Conservation (phyloP, 2,329 filamentous ascomycete species). For the Pestalotiopsis sp. region DNA sequence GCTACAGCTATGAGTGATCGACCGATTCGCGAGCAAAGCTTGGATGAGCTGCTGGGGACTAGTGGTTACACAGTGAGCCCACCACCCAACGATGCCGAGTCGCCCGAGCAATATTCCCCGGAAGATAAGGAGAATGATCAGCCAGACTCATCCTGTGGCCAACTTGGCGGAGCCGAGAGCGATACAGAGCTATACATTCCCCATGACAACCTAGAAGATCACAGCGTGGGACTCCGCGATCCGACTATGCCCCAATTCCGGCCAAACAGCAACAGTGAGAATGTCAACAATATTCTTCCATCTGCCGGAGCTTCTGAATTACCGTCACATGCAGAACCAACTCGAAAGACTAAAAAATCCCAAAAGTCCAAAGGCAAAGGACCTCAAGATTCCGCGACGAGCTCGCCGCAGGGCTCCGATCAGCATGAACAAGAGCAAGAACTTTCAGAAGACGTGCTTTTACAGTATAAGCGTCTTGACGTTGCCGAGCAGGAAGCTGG, state of each 20-base stretch:
- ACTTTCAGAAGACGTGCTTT: slow-evolving; percentile 37
- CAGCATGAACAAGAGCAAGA: neutral
- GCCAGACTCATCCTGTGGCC: slow-evolving; percentile 11
- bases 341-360: neutral
- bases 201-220: neutral
- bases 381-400: slow-evolving; percentile 11
- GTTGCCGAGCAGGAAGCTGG: slow-evolving; percentile 68
- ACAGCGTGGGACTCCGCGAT: slow-evolving; percentile 43
- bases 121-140: slow-evolving; percentile 14
- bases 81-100: slow-evolving; percentile 18
- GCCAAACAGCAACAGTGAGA: slow-evolving; percentile 47
- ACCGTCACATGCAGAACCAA: neutral
- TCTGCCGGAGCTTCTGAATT: neutral
- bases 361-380: neutral
- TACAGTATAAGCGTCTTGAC: slow-evolving; percentile 59
- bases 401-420: neutral
- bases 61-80: slow-evolving; percentile 46
- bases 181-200: neutral
- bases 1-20: slow-evolving; percentile 14
- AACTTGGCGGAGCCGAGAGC: neutral
- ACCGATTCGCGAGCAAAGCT: slow-evolving; percentile 28
- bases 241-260: slow-evolving; percentile 71
- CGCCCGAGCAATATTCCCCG: slow-evolving; percentile 7
- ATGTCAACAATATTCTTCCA: neutral
- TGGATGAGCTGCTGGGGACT: slow-evolving; percentile 42